Base-by-base conservation (phyloP, 768 basidiomycete genomes). In the Phaffia australis region DNA sequence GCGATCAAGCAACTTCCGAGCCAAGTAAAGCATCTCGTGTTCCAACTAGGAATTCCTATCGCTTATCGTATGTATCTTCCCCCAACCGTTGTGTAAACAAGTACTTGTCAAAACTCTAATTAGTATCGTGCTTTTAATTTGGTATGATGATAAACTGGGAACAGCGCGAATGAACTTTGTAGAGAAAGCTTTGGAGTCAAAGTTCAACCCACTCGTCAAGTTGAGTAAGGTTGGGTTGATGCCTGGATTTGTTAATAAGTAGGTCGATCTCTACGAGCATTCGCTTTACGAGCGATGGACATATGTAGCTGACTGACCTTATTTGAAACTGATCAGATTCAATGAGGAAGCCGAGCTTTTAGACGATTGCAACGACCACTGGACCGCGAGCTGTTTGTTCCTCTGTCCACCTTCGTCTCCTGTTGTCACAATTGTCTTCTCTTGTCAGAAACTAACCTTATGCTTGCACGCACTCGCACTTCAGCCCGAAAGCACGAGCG, bases 141-240 rank as follows among this genome's bases (percentile, higher is more conserved):
- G 35, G 35, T 42, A 42, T 42, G 35, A 11, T 4, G 11, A 42
- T 42, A 42, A 42, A 42, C 35, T 42, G 11, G 4, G 35, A 29
- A n/a, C 56, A 65, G 58, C 67, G 18, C 67, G 67, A 27, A 85
- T 92, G 84, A 87, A 88, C 1, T 92, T 94, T 75, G 77, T 95
- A 69, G 94, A 81, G 70, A 76, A 76, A 56, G 71, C 86, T 9
- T 77, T 97, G 30, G 87, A 87, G 54, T 85, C 83, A 35, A 91
- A 87, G 76, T 80, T 86, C 59, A 97, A 97, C 74, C 92, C 93
- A 1, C 77, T 97, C 54, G 82, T 86, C 48, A 81, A 84, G 3
- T 79, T 97, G 9, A 87, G 86, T 9, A 82, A 83, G 73, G 23
- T 74, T 90, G 52, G 82, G 82, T 21, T 67, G 52, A 49, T 63